Conservation (phyloP, 2,329 filamentous ascomycete species). For the Trichoderma sp. region DNA sequence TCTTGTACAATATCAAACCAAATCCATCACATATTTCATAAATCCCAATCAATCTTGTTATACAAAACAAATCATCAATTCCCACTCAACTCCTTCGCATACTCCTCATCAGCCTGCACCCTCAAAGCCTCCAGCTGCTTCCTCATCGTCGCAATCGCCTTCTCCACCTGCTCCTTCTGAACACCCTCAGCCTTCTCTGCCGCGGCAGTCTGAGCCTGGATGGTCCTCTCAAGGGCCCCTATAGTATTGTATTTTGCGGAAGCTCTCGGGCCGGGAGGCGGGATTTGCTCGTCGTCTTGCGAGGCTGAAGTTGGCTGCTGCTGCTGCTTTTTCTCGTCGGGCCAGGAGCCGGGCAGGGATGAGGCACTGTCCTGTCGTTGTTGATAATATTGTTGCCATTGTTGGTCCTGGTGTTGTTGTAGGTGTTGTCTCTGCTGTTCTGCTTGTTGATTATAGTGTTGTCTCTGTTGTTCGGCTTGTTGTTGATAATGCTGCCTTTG, state of each 20-base stretch:
- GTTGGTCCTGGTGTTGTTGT: not conserved
- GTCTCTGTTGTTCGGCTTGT: not conserved
- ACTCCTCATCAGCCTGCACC: conserved; percentile 50
- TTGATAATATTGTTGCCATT: not conserved
- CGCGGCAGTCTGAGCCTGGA: conserved; percentile 35
- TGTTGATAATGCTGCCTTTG: not conserved
- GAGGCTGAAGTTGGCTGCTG: conserved; percentile 11
- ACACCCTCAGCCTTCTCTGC: conserved; percentile 28
- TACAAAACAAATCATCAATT: not conserved
- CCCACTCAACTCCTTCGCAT: conserved; percentile 43
- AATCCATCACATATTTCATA: not conserved
- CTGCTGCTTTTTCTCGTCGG: conserved; percentile 32
- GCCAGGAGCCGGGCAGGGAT: conserved; percentile 39
- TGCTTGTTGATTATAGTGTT: not conserved
- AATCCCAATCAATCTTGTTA: not conserved
- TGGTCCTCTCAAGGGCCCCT: conserved; percentile 37
- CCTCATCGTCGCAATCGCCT: conserved; percentile 43
- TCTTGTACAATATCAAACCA: not conserved
- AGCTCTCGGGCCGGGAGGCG: conserved; percentile 31
- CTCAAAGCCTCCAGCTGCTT: conserved; percentile 40
- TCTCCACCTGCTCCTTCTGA: conserved; percentile 31
- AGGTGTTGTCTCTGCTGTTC: not conserved
- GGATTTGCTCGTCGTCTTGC: not conserved
- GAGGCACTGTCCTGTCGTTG: not conserved
- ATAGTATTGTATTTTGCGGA: conserved; percentile 41